Percentiles rank a stretch among this genome's conserved stretches.
Evolutionary conservation across 164 flowering plant species (phyloP).

Genomic region (Malania oleifera): DNA sequence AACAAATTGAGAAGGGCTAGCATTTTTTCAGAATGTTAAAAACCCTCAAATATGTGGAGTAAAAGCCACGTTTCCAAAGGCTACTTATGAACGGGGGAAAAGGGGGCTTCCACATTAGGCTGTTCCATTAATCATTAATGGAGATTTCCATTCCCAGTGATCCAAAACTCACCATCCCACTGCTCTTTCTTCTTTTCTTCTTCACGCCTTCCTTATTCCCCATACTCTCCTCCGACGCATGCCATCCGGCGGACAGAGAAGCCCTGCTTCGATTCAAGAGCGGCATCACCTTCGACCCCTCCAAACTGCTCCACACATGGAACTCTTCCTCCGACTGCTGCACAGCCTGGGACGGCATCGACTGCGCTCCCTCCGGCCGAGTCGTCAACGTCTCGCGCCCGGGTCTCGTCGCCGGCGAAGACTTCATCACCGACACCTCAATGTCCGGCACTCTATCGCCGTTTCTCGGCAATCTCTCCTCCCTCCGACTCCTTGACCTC

Average conservation of each 20-base stretch:
- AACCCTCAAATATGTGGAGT: too few species aligned
- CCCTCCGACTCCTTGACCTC: conserved; percentile 45
- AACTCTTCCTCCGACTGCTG: conserved; percentile 46
- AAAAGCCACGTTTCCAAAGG: too few species aligned
- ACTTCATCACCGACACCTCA: conserved; percentile 36
- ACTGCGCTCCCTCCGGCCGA: conserved; percentile 40
- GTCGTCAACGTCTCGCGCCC: conserved; percentile 55
- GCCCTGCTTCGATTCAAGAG: conserved; percentile 57
- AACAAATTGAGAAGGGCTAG: too few species aligned
- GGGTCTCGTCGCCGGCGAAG: conserved; percentile 38
- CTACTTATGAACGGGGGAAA: too few species aligned
- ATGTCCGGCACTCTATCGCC: conserved; percentile 65
- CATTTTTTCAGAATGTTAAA: too few species aligned
- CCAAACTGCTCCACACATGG: conserved; percentile 43
- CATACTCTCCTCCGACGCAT: conserved; percentile 17
- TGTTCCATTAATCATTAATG: too few species aligned
- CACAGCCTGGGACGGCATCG: conserved; percentile 52
- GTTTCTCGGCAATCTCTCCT: conserved; percentile 39
- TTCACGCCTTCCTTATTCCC: not conserved
- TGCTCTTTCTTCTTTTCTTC: conserved; percentile 11
- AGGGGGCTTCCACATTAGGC: too few species aligned
- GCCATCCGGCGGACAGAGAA: conserved; percentile 36
- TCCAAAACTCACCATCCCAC: not conserved
- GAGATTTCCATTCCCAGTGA: too few species aligned
- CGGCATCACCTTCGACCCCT: conserved; percentile 49